phyloP scores from a whole-genome alignment of 345 rosid genomes.

The Gossypium bickii region DNA sequence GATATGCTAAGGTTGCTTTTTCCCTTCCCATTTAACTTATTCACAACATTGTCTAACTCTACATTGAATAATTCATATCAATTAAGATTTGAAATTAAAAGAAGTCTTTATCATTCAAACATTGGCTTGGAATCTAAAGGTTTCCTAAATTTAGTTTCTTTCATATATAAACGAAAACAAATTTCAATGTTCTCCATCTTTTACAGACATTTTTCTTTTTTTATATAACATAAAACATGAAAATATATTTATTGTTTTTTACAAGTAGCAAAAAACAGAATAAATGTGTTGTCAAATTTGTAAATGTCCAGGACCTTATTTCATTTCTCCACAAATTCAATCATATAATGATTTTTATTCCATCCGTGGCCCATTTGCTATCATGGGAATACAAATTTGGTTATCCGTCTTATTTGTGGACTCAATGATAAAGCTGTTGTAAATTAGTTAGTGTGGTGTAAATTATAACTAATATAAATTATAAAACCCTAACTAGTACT shows the following conservation, averaged over 20 bases:
- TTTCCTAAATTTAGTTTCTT: background rate
- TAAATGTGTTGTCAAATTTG: background rate
- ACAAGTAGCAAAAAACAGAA: background rate
- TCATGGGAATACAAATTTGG: background rate
- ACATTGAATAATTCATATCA: no score
- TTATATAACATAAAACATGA: background rate
- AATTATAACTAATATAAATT: no score
- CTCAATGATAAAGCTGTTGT: background rate
- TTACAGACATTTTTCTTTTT: background rate
- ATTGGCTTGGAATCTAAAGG: background rate
- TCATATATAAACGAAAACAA: background rate
- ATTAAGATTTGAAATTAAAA: no score
- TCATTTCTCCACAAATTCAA: background rate
- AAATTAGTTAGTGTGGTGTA: no score
- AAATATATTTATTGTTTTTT: background rate
- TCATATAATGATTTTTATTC: conserved; percentile 1
- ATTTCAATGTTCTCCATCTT: background rate
- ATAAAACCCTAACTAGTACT: no score
- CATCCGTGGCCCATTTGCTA: background rate
- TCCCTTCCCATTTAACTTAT: no score
- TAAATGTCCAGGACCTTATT: background rate
- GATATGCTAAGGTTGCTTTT: no score
- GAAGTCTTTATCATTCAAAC: no score
- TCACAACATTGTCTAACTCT: no score
- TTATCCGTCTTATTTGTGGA: background rate